Conservation (phyloP, 2,329 filamentous ascomycete species). For the Ophiostoma triangulosporum region DNA sequence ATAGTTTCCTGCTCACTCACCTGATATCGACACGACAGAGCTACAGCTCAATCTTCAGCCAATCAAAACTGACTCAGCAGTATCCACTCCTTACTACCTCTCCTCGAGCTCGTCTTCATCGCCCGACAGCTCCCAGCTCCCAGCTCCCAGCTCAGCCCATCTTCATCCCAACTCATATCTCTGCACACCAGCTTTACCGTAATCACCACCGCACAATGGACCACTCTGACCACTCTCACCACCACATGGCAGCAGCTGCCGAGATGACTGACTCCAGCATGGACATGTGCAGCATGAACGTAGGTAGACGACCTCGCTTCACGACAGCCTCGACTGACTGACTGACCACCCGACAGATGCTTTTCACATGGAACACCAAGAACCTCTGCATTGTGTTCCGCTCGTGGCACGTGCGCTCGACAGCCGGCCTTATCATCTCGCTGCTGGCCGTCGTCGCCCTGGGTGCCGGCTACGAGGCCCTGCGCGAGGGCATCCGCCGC, state of each 20-base stretch:
- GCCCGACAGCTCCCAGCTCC: background rate
- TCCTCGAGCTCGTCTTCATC: background rate
- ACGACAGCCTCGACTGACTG: background rate
- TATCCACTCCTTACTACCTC: background rate
- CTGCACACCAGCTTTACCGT: background rate
- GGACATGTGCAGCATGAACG: constrained; percentile 82
- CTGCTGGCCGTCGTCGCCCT: constrained; percentile 71
- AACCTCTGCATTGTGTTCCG: constrained; percentile 95
- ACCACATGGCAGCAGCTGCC: constrained; percentile 24
- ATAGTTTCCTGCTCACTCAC: no score
- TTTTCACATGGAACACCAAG: constrained; percentile 90
- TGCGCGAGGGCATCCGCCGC: constrained; percentile 61
- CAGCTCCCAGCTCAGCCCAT: background rate
- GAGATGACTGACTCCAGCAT: constrained; percentile 44
- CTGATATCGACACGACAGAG: no score
- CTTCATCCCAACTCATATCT: background rate
- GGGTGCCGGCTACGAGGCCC: constrained; percentile 82
- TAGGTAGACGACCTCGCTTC: constrained; percentile 28
- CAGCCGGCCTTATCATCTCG: constrained; percentile 63
- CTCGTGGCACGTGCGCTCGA: constrained; percentile 73
- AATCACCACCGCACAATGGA: constrained; percentile 23
- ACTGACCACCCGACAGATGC: constrained; percentile 53
- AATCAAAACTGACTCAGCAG: constrained; percentile 12
- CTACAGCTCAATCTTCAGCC: constrained; percentile 2
- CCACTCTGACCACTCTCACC: constrained; percentile 30